phyloP scores from a whole-genome alignment of 148 eudicot genomes.

The Dianthus caryophyllus region DNA sequence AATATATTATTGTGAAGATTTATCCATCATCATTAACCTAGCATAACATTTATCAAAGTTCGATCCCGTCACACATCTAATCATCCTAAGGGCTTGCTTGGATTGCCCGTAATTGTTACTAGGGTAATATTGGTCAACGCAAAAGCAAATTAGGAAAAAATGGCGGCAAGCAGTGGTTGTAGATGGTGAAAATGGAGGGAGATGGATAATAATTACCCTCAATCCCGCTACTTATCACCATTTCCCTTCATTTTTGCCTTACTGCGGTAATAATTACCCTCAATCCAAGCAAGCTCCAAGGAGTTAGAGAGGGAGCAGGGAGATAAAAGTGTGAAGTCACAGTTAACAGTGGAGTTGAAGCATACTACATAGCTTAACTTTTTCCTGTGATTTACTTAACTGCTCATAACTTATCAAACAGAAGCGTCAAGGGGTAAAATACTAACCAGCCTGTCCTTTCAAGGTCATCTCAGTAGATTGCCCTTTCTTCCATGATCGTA shows the following conservation, averaged over 20 bases:
- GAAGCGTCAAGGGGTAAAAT: not conserved
- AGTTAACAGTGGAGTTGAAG: not conserved
- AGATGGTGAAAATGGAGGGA: no score
- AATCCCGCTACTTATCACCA: no score
- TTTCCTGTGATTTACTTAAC: not conserved
- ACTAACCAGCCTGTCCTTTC: conserved; percentile 87
- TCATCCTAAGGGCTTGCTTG: not conserved
- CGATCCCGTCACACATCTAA: not conserved
- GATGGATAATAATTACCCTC: no score
- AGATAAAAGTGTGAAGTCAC: not conserved
- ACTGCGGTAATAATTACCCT: no score
- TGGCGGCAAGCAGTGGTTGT: no score
- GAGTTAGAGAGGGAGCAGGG: no score
- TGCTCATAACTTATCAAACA: not conserved
- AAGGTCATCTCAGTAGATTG: conserved; percentile 45
- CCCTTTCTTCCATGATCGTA: conserved; percentile 76
- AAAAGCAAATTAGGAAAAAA: no score
- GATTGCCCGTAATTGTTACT: no score
- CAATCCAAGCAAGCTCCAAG: no score
- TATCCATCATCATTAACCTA: not conserved
- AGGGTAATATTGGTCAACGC: no score
- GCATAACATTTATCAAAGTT: not conserved
- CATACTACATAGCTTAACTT: not conserved
- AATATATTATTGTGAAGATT: not conserved
- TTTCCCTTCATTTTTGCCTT: no score